These are phyloP conservation scores for Candida glaebosa DNA, from an alignment of 805 yeast genomes.

Conservation along the genomic window DNA sequence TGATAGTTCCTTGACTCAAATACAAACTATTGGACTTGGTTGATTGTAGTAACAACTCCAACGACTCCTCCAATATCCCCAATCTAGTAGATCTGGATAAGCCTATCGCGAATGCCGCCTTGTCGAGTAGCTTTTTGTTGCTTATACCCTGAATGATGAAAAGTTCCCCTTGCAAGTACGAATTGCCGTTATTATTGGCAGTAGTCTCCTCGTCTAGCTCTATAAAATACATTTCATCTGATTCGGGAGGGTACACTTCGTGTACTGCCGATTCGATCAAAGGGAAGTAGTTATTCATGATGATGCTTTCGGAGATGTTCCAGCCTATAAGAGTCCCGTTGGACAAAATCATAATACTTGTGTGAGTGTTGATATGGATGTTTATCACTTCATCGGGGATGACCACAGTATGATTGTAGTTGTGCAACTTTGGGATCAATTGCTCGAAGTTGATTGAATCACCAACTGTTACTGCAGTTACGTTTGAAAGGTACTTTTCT, in stretches of 20 bases:
- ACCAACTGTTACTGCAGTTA: slow-evolving; percentile 69
- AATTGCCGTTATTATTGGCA: slow-evolving; percentile 23
- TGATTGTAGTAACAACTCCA: slow-evolving; percentile 63
- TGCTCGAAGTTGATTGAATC: slow-evolving; percentile 62
- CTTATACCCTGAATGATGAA: slow-evolving; percentile 58
- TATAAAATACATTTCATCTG: slow-evolving; percentile 84
- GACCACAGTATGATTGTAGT: slow-evolving; percentile 19
- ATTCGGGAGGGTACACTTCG: slow-evolving; percentile 50
- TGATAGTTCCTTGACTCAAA: slow-evolving; percentile 57
- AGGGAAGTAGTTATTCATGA: slow-evolving; percentile 49
- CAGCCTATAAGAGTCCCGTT: slow-evolving; percentile 84
- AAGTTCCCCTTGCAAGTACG: slow-evolving; percentile 62
- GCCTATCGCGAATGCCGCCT: slow-evolving; percentile 87
- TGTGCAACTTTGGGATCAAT: slow-evolving; percentile 29
- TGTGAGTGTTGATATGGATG: slow-evolving; percentile 31
- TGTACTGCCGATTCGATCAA: slow-evolving; percentile 44
- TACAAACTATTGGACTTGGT: slow-evolving; percentile 65
- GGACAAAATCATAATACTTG: slow-evolving; percentile 63
- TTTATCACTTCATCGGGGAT: slow-evolving; percentile 69
- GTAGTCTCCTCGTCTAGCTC: slow-evolving; percentile 33
- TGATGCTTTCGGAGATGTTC: slow-evolving; percentile 63
- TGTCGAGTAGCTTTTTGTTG: slow-evolving; percentile 59
- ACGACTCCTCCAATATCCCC: slow-evolving; percentile 69
- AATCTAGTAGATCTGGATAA: slow-evolving; percentile 81
- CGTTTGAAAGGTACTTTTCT: slow-evolving; percentile 38